These are phyloP conservation scores for Aspergillus sp. DNA, from an alignment of 2,329 filamentous ascomycete genomes.

Conservation along the genomic window DNA sequence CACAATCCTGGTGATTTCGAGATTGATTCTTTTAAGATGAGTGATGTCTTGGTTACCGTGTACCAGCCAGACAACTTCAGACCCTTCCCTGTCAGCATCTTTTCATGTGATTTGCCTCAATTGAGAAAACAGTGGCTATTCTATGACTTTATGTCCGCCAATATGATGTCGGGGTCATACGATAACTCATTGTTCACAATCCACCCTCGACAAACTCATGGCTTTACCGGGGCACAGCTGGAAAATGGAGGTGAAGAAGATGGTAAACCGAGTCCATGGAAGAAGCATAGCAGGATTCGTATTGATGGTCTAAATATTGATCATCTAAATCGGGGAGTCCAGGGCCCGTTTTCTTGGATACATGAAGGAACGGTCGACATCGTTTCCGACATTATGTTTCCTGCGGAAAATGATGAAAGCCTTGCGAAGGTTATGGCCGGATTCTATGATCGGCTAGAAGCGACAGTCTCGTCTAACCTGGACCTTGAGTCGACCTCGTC, in stretches of 20 bases:
- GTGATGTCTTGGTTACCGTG: slow-evolving; percentile 86
- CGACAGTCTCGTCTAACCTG: slow-evolving; percentile 79
- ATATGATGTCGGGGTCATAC: slow-evolving; percentile 92
- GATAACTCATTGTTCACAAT: slow-evolving; percentile 97
- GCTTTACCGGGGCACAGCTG: slow-evolving; percentile 67
- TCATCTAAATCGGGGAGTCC: slow-evolving; percentile 88
- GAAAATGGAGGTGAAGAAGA: slow-evolving; percentile 59
- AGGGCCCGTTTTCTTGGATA: slow-evolving; percentile 97
- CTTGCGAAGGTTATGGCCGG: slow-evolving; percentile 95
- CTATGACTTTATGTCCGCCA: slow-evolving; percentile 94
- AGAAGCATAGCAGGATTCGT: slow-evolving; percentile 89
- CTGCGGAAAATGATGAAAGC: slow-evolving; percentile 81
- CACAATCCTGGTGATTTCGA: slow-evolving; percentile 94
- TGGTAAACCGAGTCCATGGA: slow-evolving; percentile 75
- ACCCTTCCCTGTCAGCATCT: slow-evolving; percentile 95
- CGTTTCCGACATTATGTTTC: slow-evolving; percentile 92
- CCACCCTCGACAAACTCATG: slow-evolving; percentile 87
- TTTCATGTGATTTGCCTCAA: slow-evolving; percentile 89
- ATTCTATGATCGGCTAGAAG: slow-evolving; percentile 94
- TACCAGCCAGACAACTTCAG: slow-evolving; percentile 88
- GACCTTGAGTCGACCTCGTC: slow-evolving; percentile 43
- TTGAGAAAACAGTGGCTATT: slow-evolving; percentile 95
- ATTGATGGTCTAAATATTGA: slow-evolving; percentile 95
- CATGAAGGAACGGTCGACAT: slow-evolving; percentile 97
- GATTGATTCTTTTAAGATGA: slow-evolving; percentile 93